These are phyloP conservation scores for Cyberlindnera euphorbiiphila DNA, from an alignment of 805 yeast genomes.

Conservation along the genomic window DNA sequence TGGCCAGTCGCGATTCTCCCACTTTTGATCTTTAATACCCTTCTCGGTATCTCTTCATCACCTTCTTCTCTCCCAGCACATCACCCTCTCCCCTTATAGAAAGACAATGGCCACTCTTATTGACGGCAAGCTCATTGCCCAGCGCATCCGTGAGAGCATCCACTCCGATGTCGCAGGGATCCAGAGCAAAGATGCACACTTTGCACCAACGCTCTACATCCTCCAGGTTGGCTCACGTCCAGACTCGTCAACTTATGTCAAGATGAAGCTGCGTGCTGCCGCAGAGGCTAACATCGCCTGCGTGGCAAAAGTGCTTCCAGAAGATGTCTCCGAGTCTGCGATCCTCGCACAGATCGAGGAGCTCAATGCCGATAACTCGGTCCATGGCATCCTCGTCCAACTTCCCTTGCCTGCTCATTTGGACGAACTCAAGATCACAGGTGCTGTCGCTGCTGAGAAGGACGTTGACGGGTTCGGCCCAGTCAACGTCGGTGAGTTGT, in stretches of 20 bases:
- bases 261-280: conserved; percentile 77
- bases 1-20: no score
- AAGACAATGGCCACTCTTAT: conserved; percentile 34
- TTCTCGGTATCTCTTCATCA: no score
- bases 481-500: conserved; percentile 70
- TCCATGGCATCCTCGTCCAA: conserved; percentile 74
- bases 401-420: conserved; percentile 72
- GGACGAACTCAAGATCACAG: conserved; percentile 62
- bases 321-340: conserved; percentile 49
- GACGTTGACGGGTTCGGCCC: conserved; percentile 87
- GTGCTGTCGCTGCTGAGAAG: conserved; percentile 59
- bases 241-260: conserved; percentile 75
- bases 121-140: conserved; percentile 60
- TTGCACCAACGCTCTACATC: conserved; percentile 63
- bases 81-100: background rate
- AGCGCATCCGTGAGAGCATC: conserved; percentile 47
- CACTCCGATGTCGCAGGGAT: conserved; percentile 45
- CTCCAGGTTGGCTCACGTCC: conserved; percentile 76
- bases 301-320: conserved; percentile 55
- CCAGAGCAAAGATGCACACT: conserved; percentile 39
- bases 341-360: conserved; percentile 48
- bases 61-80: background rate
- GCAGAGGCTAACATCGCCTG: conserved; percentile 64
- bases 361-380: conserved; percentile 53
- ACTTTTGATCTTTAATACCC: no score